Percentiles rank a stretch among this genome's conserved stretches.
Evolutionary conservation across 2,329 filamentous ascomycete species (phyloP).

Genomic region (Claviceps citrina): DNA sequence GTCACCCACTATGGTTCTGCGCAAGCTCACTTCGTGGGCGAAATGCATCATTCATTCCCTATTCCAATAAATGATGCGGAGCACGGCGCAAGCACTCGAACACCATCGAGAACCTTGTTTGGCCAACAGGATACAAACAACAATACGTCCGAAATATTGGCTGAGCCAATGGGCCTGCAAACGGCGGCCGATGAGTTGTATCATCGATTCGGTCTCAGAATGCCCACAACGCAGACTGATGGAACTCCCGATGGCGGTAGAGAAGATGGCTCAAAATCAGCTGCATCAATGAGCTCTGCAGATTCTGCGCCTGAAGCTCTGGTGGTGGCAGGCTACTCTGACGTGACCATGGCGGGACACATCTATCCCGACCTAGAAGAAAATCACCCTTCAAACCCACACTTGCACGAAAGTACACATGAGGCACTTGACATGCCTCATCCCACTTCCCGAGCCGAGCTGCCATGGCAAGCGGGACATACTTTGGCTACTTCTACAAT

Average conservation of each 20-base stretch:
- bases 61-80: neutral
- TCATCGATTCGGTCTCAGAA: slow-evolving; percentile 1
- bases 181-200: neutral
- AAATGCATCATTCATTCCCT: slow-evolving; percentile 7
- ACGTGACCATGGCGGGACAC: neutral
- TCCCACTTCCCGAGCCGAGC: neutral
- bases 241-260: neutral
- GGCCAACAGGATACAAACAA: neutral
- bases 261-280: neutral
- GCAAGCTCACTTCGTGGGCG: slow-evolving; percentile 10
- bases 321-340: neutral
- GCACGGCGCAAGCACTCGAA: neutral
- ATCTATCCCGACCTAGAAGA: neutral
- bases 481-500: neutral
- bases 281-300: neutral
- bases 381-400: slow-evolving; percentile 9
- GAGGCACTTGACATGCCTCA: neutral
- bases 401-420: slow-evolving; percentile 2
- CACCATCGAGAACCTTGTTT: slow-evolving; percentile 8
- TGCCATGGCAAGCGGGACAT: neutral
- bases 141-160: neutral
- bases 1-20: slow-evolving; percentile 15
- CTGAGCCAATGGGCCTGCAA: neutral
- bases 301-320: neutral
- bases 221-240: neutral